These are phyloP conservation scores for Blastobotrys terrestris DNA, from an alignment of 805 yeast genomes.

Conservation along the genomic window DNA sequence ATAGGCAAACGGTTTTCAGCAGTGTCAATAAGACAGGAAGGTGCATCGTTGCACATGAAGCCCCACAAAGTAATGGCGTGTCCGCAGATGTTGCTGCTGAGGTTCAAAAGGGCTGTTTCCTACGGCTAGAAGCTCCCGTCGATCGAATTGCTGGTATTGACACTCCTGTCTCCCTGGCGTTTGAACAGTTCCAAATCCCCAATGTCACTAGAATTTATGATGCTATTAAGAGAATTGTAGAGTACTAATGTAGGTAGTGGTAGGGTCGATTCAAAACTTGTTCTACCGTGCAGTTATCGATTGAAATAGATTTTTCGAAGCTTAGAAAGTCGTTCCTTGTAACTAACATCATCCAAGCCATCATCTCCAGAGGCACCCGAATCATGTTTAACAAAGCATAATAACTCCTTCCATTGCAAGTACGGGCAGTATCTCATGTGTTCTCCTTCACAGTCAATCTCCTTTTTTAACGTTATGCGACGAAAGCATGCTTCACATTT, in stretches of 20 bases:
- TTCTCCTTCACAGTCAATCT: background rate
- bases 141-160: constrained; percentile 95
- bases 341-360: background rate
- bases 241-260: constrained; percentile 18
- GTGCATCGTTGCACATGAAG: constrained; percentile 77
- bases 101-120: constrained; percentile 89
- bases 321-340: background rate
- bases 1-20: constrained; percentile 68
- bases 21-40: constrained; percentile 89
- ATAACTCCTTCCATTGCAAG: background rate
- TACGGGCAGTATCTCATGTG: constrained; percentile 7
- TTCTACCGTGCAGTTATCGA: background rate
- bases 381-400: background rate
- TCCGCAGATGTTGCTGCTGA: constrained; percentile 94
- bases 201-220: constrained; percentile 41
- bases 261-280: background rate
- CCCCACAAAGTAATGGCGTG: constrained; percentile 87
- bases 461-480: background rate
- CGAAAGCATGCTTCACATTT: constrained; percentile 6
- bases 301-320: background rate
- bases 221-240: constrained; percentile 24
- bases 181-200: constrained; percentile 95
- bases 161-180: constrained; percentile 94
- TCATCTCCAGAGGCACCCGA: background rate
- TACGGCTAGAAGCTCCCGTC: constrained; percentile 88